These are phyloP conservation scores for Ceratocystis cacaofunesta DNA, from an alignment of 2,329 filamentous ascomycete species.

Conservation along the genomic window DNA sequence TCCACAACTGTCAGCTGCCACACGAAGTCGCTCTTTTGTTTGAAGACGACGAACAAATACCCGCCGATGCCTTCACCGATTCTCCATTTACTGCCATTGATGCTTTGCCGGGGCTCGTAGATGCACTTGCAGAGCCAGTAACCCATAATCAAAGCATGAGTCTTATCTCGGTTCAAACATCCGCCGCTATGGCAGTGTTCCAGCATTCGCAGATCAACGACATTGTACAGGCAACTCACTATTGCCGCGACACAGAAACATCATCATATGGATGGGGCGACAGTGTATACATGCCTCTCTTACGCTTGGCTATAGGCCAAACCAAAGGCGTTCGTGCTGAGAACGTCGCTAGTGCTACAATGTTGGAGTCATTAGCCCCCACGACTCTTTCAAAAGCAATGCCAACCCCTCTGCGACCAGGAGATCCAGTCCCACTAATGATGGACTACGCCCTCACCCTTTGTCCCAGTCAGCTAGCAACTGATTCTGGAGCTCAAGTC, in stretches of 20 bases:
- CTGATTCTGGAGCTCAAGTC: constrained; percentile 7
- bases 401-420: not conserved
- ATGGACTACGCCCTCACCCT: constrained; percentile 13
- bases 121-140: constrained; percentile 8
- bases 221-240: constrained; percentile 12
- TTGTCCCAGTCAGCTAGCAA: constrained; percentile 5
- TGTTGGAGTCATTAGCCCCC: constrained; percentile 7
- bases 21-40: constrained; percentile 11
- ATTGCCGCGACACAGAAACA: constrained; percentile 9
- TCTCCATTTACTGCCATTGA: constrained; percentile 9
- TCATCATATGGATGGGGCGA: constrained; percentile 10
- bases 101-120: constrained; percentile 8
- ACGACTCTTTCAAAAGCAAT: constrained; percentile 2
- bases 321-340: constrained; percentile 5
- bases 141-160: constrained; percentile 6
- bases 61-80: constrained; percentile 13
- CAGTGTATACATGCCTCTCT: constrained; percentile 10
- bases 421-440: constrained; percentile 7
- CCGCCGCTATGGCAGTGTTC: constrained; percentile 13
- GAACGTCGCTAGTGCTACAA: constrained; percentile 7
- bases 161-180: constrained; percentile 12
- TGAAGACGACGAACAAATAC: constrained; percentile 9
- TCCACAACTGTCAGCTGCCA: constrained; percentile 12
- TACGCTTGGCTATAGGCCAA: constrained; percentile 9
- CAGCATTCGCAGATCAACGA: constrained; percentile 11